These are phyloP conservation scores for Thermothelomyces thermophilus DNA, from an alignment of 2,329 filamentous ascomycete genomes.

Conservation along the genomic window DNA sequence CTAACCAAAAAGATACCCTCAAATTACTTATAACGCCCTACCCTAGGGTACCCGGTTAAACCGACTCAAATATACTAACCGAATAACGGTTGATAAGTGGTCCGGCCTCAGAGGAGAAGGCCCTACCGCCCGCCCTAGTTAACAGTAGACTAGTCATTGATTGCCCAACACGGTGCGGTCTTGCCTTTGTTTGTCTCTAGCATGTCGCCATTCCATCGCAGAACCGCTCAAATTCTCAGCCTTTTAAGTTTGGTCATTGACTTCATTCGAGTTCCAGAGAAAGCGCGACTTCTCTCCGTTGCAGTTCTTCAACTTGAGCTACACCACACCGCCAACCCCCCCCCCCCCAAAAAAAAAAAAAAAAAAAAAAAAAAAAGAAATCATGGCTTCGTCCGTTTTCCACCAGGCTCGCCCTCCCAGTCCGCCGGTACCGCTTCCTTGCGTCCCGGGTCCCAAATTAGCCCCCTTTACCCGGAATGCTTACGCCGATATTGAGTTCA, in stretches of 20 bases:
- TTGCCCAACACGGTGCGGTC: neutral
- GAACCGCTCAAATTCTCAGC: neutral
- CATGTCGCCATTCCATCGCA: slow-evolving; percentile 2
- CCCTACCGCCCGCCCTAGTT: too few relatives aligned
- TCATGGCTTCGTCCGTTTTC: slow-evolving; percentile 3
- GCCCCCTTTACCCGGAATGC: slow-evolving; percentile 8
- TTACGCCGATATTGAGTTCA: slow-evolving; percentile 9
- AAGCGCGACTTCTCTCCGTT: neutral
- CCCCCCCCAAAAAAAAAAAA: neutral
- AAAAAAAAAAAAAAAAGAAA: neutral
- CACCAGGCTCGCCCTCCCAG: neutral
- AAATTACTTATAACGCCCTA: too few relatives aligned
- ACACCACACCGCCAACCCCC: neutral
- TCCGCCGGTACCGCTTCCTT: slow-evolving; percentile 6
- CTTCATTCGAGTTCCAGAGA: neutral
- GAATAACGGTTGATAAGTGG: too few relatives aligned
- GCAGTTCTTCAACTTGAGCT: neutral
- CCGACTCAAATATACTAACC: too few relatives aligned
- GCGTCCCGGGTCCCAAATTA: slow-evolving; percentile 12
- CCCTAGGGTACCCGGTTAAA: too few relatives aligned
- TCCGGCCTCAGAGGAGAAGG: neutral
- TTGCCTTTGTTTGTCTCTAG: neutral
- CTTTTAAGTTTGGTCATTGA: neutral
- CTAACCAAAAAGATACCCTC: too few relatives aligned
- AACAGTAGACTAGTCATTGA: too few relatives aligned